Percentiles rank a stretch among this genome's conserved stretches.
Conservation (phyloP, 2,329 filamentous ascomycete genomes). For the Cryphonectria parasitica region DNA sequence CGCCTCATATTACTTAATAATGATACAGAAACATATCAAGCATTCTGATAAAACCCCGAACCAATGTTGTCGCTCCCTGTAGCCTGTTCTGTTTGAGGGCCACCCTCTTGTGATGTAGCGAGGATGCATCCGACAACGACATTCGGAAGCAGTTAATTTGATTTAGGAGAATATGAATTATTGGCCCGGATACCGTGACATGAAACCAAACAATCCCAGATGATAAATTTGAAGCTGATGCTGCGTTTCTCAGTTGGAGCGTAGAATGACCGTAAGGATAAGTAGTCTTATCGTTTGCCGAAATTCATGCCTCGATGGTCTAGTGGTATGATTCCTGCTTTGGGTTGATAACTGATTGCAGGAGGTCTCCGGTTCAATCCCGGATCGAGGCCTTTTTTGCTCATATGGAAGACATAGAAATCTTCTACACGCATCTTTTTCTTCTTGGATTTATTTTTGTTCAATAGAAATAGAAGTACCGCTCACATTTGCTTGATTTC, state of each 20-base stretch:
- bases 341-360: constrained; percentile 3
- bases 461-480: too few relatives aligned
- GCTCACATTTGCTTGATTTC: too few relatives aligned
- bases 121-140: neutral
- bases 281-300: neutral
- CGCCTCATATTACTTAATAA: neutral
- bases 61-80: neutral
- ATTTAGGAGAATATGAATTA: too few relatives aligned
- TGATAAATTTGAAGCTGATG: too few relatives aligned
- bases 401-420: too few relatives aligned
- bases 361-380: constrained; percentile 18
- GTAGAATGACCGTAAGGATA: neutral
- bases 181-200: too few relatives aligned
- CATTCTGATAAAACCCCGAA: neutral
- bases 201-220: neutral
- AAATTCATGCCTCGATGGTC: constrained; percentile 7
- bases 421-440: neutral
- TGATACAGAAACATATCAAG: neutral
- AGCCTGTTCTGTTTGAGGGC: neutral
- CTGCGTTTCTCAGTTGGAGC: too few relatives aligned
- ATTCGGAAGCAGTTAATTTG: neutral
- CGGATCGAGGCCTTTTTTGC: constrained; percentile 12
- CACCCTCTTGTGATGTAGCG: neutral
- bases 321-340: constrained; percentile 19
- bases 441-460: neutral